A percentile compares a stretch with the other conserved stretches of the same genome.
Conservation (phyloP, 179 eudicot species). For the Actinidia arguta region DNA sequence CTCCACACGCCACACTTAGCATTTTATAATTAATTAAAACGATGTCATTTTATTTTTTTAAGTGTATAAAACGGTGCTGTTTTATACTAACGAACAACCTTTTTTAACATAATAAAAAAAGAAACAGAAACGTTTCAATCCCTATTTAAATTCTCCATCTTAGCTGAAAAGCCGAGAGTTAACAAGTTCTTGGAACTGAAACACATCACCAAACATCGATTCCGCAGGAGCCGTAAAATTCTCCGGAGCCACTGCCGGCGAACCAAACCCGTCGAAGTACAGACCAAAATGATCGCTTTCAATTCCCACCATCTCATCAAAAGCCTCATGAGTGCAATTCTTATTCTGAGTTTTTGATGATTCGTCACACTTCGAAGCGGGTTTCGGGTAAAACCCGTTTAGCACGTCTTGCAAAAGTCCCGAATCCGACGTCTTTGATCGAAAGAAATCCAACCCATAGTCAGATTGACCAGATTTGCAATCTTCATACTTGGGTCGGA, state of each 20-base stretch:
- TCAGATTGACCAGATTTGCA: not conserved
- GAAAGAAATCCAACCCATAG: constrained; percentile 40
- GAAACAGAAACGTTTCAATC: too few relatives aligned
- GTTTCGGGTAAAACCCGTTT: constrained; percentile 42
- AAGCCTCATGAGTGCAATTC: not conserved
- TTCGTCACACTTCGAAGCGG: not conserved
- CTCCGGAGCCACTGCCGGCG: too few relatives aligned
- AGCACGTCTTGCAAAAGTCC: constrained; percentile 39
- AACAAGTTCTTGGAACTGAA: not conserved
- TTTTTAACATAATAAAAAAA: too few relatives aligned
- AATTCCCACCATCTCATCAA: not conserved
- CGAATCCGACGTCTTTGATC: constrained; percentile 35
- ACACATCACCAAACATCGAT: not conserved
- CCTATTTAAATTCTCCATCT: too few relatives aligned
- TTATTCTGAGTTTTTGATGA: not conserved
- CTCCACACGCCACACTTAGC: too few relatives aligned
- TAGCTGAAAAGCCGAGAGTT: too few relatives aligned
- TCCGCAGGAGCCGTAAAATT: not conserved
- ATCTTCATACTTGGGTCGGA: not conserved
- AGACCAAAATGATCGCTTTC: constrained; percentile 9
- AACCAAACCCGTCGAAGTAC: not conserved
- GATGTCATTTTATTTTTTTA: too few relatives aligned
- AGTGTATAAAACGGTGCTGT: too few relatives aligned
- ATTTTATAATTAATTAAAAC: too few relatives aligned
- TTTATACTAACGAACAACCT: too few relatives aligned